phyloP scores from a whole-genome alignment of 495 filamentous ascomycete species.

The Staphylotrichum longicolle region DNA sequence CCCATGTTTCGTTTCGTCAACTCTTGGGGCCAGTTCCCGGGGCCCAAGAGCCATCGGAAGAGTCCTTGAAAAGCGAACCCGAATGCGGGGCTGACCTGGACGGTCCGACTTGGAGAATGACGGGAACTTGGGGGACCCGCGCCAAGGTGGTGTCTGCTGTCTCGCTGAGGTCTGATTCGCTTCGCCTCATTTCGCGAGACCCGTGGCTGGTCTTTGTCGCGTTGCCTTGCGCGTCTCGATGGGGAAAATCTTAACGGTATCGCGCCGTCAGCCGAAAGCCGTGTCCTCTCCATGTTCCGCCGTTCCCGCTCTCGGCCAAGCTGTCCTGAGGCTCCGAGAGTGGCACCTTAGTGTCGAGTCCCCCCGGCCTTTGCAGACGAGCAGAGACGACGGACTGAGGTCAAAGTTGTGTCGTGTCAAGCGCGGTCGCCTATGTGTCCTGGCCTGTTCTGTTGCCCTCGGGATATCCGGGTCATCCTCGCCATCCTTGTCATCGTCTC shows the following conservation, averaged over 20 bases:
- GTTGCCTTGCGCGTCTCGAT: constrained; percentile 5
- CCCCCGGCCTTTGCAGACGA: no score
- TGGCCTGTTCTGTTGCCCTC: neutral
- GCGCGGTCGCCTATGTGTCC: neutral
- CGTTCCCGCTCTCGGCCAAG: neutral
- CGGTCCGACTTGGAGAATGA: neutral
- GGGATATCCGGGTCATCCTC: constrained; percentile 9
- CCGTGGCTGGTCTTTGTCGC: constrained; percentile 2
- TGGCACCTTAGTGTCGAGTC: no score
- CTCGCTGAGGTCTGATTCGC: constrained; percentile 8
- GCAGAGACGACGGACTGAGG: neutral
- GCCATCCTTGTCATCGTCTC: constrained; percentile 5
- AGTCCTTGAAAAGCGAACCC: neutral
- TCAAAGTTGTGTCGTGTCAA: neutral
- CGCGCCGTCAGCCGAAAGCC: neutral
- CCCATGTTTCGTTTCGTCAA: constrained; percentile 18
- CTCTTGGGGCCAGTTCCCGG: neutral
- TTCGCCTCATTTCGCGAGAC: constrained; percentile 8
- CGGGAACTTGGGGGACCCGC: no score
- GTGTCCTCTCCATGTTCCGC: neutral
- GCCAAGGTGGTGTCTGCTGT: neutral
- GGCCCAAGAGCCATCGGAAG: neutral
- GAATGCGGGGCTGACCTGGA: neutral
- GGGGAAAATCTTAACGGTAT: neutral
- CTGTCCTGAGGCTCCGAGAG: neutral